Conservation (phyloP, 1,139 yeast genomes). For the Nadsonia commutata region DNA sequence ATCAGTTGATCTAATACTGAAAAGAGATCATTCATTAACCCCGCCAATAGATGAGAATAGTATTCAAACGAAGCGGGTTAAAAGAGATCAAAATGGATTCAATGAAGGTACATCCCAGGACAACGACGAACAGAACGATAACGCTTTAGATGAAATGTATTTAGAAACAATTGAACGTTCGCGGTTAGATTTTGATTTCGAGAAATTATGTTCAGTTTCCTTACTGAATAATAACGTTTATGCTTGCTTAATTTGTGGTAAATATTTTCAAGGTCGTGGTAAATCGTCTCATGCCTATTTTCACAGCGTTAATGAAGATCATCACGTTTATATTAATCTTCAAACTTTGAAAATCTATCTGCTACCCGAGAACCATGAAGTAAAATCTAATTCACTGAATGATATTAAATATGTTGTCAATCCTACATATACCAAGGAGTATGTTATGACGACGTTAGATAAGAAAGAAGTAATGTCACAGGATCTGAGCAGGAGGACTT, state of each 20-base stretch:
- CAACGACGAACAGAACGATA: not conserved
- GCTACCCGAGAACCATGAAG: slow-evolving; percentile 46
- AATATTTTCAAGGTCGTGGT: slow-evolving; percentile 56
- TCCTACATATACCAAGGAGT: slow-evolving; percentile 33
- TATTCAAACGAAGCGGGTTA: too few relatives aligned
- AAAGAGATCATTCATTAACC: too few relatives aligned
- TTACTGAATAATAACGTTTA: slow-evolving; percentile 48
- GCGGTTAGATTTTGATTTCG: slow-evolving; percentile 55
- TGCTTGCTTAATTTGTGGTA: slow-evolving; percentile 64
- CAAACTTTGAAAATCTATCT: slow-evolving; percentile 34
- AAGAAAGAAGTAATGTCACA: slow-evolving; percentile 10
- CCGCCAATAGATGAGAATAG: too few relatives aligned
- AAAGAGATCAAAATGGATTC: slow-evolving; percentile 3
- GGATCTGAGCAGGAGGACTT: slow-evolving; percentile 33
- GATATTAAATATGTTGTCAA: slow-evolving; percentile 40
- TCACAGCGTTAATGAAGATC: slow-evolving; percentile 49
- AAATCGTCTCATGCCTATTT: slow-evolving; percentile 48
- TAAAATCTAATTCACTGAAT: slow-evolving; percentile 27
- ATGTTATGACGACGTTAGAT: slow-evolving; percentile 25
- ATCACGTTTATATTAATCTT: slow-evolving; percentile 49
- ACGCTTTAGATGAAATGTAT: slow-evolving; percentile 17
- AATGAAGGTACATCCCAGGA: not conserved
- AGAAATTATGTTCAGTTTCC: slow-evolving; percentile 50
- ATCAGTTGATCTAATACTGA: too few relatives aligned
- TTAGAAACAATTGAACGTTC: slow-evolving; percentile 42